Base-by-base conservation (phyloP, 1,284 basidiomycete species). In the Dichomitus squalens region DNA sequence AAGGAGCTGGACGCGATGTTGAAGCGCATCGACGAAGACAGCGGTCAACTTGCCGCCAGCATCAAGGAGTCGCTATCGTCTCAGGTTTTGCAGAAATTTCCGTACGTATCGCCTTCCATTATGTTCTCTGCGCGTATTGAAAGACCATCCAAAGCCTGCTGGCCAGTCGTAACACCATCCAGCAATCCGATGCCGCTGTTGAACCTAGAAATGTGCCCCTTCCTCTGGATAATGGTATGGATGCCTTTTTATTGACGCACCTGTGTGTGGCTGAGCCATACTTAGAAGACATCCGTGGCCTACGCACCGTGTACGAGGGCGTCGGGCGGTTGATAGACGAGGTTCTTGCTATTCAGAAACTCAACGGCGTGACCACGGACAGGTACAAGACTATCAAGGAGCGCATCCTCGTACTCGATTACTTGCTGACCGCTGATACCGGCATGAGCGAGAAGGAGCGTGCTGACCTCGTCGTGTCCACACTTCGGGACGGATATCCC, bases 361-460 rank as follows among this genome's bases (percentile, higher is more conserved):
- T 51, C 14, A 29, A 34, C 2, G 16, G 1, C 0, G 31, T 48
- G 7, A 27, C 7, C 12, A 3, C n/a, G 9, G 9, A 3, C n/a
- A 43, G 36, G 34, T 57, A 34, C 38, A 40, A 34, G 21, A 52
- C 4, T 9, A 14, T 49, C 9, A 58, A 53, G 31, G 48, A 49
- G n/a, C 38, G 38, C 12, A 36, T 58, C 7, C 38, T 58, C n/a
- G 31, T 21, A 4, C 23, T 58, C n/a, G 36, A 53, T 11, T 36
- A 40, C 14, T n/a, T 57, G 6, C 25, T 57, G 7, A 9, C 27
- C 6, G 5, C 33, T 5, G 34, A 52, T 23, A 16, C 9, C 3
- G 5, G 20, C 21, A 18, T 48, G 18, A 23, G n/a, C 38, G 23
- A 48, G 2, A 9, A 47, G 1, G 27, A 57, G 16, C 49, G 49